Percentiles rank a stretch among this genome's conserved stretches.
Evolutionary conservation across 805 yeast species (phyloP).

Genomic region (baker's yeast (Saccharomyces cerevisiae)): DNA sequence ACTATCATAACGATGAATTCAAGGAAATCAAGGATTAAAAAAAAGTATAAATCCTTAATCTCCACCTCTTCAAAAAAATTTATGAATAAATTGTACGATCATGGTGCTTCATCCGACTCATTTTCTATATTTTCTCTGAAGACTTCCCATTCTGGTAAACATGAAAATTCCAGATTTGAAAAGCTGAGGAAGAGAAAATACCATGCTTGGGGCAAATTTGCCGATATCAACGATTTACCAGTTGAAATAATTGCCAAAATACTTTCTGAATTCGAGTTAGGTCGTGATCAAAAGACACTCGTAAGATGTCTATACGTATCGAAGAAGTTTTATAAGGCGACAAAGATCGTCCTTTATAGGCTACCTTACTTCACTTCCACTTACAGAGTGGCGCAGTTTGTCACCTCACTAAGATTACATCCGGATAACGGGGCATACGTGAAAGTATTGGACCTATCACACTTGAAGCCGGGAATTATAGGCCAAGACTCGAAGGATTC

Average conservation of each 20-base stretch:
- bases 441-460: constrained; percentile 50
- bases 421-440: constrained; percentile 51
- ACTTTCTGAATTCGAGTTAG: constrained; percentile 10
- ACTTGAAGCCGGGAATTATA: constrained; percentile 34
- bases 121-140: constrained; percentile 26
- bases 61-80: constrained; percentile 23
- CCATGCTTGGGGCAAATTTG: constrained; percentile 9
- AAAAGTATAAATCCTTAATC: constrained; percentile 20
- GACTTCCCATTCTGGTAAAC: constrained; percentile 16
- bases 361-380: constrained; percentile 55
- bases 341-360: constrained; percentile 48
- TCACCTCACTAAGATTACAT: constrained; percentile 53
- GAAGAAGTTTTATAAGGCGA: constrained; percentile 41
- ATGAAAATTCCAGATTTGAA: constrained; percentile 2
- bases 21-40: constrained; percentile 15
- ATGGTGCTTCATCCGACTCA: constrained; percentile 25
- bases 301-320: constrained; percentile 44
- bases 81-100: constrained; percentile 28
- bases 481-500: constrained; percentile 13
- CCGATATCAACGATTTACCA: constrained; percentile 28
- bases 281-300: constrained; percentile 31
- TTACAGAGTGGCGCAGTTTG: constrained; percentile 73
- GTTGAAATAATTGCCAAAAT: constrained; percentile 26
- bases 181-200: constrained; percentile 1
- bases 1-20: constrained; percentile 8